These are phyloP conservation scores for Teratosphaeria epicoccoides DNA, from an alignment of 2,329 filamentous ascomycete genomes.

Conservation along the genomic window DNA sequence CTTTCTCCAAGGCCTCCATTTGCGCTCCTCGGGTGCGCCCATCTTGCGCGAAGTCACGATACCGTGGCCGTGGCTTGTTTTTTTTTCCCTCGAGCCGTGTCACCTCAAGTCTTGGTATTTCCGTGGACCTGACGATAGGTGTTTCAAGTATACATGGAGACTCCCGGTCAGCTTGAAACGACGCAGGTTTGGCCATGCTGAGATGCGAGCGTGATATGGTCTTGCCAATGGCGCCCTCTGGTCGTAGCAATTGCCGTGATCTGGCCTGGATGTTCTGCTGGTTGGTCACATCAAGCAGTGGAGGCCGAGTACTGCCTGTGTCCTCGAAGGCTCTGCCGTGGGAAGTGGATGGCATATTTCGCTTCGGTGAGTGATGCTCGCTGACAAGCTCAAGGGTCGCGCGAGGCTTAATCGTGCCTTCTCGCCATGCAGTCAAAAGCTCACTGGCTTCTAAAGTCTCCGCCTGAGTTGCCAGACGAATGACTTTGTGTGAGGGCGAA, in stretches of 20 bases:
- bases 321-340: background rate
- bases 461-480: slow-evolving; percentile 30
- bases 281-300: background rate
- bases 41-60: slow-evolving; percentile 8
- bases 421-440: slow-evolving; percentile 42
- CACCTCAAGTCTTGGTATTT: background rate
- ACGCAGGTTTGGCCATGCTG: background rate
- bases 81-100: background rate
- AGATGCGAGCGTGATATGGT: background rate
- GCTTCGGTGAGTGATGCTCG: background rate
- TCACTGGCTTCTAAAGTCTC: slow-evolving; percentile 47
- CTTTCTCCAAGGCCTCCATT: slow-evolving; percentile 33
- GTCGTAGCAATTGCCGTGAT: background rate
- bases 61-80: background rate
- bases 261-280: background rate
- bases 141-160: background rate
- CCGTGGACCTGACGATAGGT: background rate
- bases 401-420: slow-evolving; percentile 25
- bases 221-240: background rate
- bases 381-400: background rate
- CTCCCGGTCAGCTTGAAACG: background rate
- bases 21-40: slow-evolving; percentile 26
- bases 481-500: slow-evolving; percentile 32
- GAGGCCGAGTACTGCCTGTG: background rate
- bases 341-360: background rate